Evolutionary conservation across 2,329 filamentous ascomycete genomes (phyloP).

Genomic region (Geosmithia morbida): DNA sequence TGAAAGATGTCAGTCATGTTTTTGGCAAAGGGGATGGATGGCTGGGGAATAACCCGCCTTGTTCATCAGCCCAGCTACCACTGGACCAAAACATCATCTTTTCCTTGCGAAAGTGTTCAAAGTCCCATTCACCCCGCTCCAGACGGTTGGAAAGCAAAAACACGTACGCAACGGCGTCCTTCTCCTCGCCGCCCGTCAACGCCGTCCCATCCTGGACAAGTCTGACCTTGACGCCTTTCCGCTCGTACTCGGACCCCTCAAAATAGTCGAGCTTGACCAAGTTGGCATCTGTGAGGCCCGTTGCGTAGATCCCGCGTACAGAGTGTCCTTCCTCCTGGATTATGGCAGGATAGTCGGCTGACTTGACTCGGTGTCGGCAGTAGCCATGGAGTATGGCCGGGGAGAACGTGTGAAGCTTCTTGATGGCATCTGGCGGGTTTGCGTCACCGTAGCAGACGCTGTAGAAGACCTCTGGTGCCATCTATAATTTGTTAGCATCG

Average conservation of each 20-base stretch:
- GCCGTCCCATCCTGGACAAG: constrained; percentile 20
- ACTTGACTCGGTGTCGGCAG: constrained; percentile 53
- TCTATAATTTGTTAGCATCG: constrained; percentile 21
- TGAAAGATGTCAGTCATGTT: not conserved
- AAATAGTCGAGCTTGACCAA: constrained; percentile 65
- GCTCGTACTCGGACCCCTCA: constrained; percentile 62
- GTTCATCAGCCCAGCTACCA: constrained; percentile 28
- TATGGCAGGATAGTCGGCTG: constrained; percentile 72
- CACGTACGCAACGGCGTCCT: constrained; percentile 49
- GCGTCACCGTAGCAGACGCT: constrained; percentile 60
- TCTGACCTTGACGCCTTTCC: constrained; percentile 39
- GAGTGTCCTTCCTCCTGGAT: constrained; percentile 36
- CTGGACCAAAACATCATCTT: constrained; percentile 46
- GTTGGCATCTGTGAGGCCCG: constrained; percentile 65
- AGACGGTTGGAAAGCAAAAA: constrained; percentile 37
- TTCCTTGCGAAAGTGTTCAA: constrained; percentile 64
- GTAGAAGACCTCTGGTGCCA: constrained; percentile 79
- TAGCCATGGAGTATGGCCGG: constrained; percentile 65
- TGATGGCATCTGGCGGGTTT: constrained; percentile 29
- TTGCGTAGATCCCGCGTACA: constrained; percentile 64
- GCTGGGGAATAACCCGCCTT: constrained; percentile 14
- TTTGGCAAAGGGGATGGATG: not conserved
- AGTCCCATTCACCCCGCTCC: constrained; percentile 75
- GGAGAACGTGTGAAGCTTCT: constrained; percentile 45
- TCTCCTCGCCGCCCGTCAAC: constrained; percentile 20